phyloP scores from a whole-genome alignment of 257 asterid species.

The Rauvolfia tetraphylla region DNA sequence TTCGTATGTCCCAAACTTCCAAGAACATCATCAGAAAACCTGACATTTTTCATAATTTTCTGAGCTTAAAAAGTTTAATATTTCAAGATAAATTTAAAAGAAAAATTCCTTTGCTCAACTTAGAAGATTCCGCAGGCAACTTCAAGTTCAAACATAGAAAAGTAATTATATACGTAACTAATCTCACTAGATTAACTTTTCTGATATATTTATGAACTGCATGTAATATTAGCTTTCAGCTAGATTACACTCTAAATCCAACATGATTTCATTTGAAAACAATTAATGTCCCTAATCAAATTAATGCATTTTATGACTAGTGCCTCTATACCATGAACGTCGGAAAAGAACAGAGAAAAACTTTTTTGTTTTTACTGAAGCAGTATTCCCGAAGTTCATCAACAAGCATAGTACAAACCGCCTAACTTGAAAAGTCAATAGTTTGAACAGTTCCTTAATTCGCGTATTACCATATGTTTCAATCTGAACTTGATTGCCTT shows the following conservation, averaged over 20 bases:
- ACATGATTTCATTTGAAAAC: background rate
- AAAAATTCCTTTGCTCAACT: background rate
- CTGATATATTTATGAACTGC: background rate
- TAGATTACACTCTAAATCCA: background rate
- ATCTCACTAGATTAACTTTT: background rate
- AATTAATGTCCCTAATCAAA: background rate
- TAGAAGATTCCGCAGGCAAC: background rate
- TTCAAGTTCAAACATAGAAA: background rate
- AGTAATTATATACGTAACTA: background rate
- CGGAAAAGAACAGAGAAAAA: background rate
- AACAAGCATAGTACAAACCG: background rate
- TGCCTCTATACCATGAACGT: background rate
- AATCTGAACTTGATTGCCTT: constrained; percentile 33
- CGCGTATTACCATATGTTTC: constrained; percentile 50
- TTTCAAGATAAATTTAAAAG: background rate
- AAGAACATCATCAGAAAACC: background rate
- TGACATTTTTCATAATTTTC: background rate
- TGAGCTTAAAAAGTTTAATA: background rate
- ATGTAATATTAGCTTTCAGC: background rate
- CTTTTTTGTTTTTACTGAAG: background rate
- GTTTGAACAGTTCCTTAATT: background rate
- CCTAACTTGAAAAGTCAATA: background rate
- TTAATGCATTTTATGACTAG: background rate
- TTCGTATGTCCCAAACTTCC: background rate
- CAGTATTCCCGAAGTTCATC: background rate